Percentiles rank a stretch among this genome's conserved stretches.
phyloP scores from a whole-genome alignment of 495 filamentous ascomycete species.

The Cryomyces antarcticus region DNA sequence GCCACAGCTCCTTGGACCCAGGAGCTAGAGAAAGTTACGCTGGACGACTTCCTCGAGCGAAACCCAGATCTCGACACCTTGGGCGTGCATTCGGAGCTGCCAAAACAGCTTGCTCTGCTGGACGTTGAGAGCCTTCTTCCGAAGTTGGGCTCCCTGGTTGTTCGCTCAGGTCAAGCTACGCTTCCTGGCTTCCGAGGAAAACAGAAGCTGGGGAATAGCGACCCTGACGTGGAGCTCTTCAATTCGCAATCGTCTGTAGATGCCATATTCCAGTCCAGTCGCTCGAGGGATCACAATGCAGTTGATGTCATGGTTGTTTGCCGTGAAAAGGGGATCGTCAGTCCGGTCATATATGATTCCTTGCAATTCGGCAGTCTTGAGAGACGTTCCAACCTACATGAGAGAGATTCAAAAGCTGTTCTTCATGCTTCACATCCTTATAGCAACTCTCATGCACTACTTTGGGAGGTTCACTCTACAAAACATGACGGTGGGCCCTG shows the following conservation, averaged over 20 bases:
- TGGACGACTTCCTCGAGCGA: slow-evolving; percentile 17
- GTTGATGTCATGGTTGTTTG: slow-evolving; percentile 71
- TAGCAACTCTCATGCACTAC: too few relatives aligned
- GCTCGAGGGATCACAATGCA: slow-evolving; percentile 38
- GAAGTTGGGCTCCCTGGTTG: slow-evolving; percentile 25
- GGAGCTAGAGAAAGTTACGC: slow-evolving; percentile 4
- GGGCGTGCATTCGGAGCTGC: slow-evolving; percentile 34
- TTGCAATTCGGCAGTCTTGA: slow-evolving; percentile 60
- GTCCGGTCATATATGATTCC: slow-evolving; percentile 75
- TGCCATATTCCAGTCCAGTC: slow-evolving; percentile 42
- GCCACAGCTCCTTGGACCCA: slow-evolving; percentile 1
- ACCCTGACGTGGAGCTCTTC: slow-evolving; percentile 39
- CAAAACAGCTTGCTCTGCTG: slow-evolving; percentile 52
- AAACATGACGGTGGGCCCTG: too few relatives aligned
- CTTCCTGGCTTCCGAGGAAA: slow-evolving; percentile 16
- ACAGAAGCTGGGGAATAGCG: slow-evolving; percentile 2
- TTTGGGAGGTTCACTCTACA: too few relatives aligned
- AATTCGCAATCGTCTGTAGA: slow-evolving; percentile 49
- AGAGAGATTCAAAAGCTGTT: too few relatives aligned
- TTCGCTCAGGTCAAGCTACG: slow-evolving; percentile 1
- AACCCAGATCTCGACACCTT: slow-evolving; percentile 7
- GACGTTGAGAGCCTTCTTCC: slow-evolving; percentile 68
- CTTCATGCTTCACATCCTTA: too few relatives aligned
- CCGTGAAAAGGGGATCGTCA: slow-evolving; percentile 56
- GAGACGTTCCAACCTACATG: slow-evolving; percentile 5